Evolutionary conservation across 805 yeast species (phyloP), one percentile per base, ranked within the genome.

Genomic region (Cephaloascus albidus): DNA sequence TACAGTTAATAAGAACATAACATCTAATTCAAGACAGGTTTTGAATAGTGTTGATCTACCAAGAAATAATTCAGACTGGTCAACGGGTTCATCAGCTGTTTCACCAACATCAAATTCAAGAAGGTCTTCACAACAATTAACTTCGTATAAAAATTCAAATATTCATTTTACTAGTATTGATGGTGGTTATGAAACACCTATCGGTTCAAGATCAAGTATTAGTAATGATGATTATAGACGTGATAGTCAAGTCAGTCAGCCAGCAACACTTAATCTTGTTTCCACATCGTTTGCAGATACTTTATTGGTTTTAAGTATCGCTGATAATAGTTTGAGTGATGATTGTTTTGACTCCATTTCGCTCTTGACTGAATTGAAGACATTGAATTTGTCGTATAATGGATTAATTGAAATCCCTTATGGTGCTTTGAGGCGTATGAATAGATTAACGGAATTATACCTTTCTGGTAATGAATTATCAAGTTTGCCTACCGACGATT

Each of bases 271-370:
- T n/a, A 37, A 20, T 10, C 38, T 36, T 12, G 36, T 38, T 8
- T 44, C 53, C 2, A 36, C 43, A 3, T 55, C 70, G 0, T 50
- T 76, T 37, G 69, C 80, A 1, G 70, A 70, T 38, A 70, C 76
- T 23, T 62, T 88, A 42, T 57, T 70, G 40, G 61, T 66, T 18
- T 70, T 93, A 31, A 72, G 78, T 32, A 64, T 87, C 33, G 84
- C 93, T 12, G 97, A 90, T 54, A 93, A 93, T 55, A 79, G 87
- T 45, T 69, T 93, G 27, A 73, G 70, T 19, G 96, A 90, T 52
- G 82, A 81, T 4, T 76, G 81, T 43, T 80, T 89, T 59, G 82
- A 81, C 39, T 68, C 76, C 3, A 63, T 93, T 26, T 72, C 85
- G 4, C 60, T 70, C 36, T 71, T 85, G 45, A 54, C 63, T 1